phyloP scores from a whole-genome alignment of 2,329 filamentous ascomycete species.

The Cadophora sp. region DNA sequence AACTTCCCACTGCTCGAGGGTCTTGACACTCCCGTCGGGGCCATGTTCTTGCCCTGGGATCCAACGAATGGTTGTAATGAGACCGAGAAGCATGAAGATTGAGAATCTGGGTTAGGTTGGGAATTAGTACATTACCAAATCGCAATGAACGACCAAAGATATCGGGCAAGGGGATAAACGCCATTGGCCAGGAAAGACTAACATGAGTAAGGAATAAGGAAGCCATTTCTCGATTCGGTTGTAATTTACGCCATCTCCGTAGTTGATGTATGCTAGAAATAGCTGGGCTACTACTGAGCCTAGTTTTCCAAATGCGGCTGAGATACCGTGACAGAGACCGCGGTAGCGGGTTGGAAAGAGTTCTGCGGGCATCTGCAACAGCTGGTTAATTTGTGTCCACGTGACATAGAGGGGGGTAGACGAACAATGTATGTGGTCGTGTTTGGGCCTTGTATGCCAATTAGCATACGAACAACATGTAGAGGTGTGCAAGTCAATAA shows the following conservation, averaged over 20 bases:
- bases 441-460: conserved; percentile 17
- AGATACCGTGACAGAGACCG: conserved; percentile 27
- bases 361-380: conserved; percentile 23
- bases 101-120: conserved; percentile 27
- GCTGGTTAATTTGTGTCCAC: neutral
- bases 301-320: conserved; percentile 25
- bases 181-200: too few relatives aligned
- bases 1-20: conserved; percentile 35
- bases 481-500: too few relatives aligned
- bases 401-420: neutral
- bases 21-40: conserved; percentile 29
- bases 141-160: too few relatives aligned
- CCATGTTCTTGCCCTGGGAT: conserved; percentile 32
- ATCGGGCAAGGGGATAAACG: too few relatives aligned
- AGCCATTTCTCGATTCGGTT: conserved; percentile 31
- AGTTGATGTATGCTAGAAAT: conserved; percentile 33
- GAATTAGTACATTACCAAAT: too few relatives aligned
- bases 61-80: conserved; percentile 31
- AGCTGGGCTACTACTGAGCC: conserved; percentile 27
- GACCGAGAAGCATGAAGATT: conserved; percentile 36
- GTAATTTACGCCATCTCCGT: conserved; percentile 30
- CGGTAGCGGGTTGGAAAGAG: conserved; percentile 28
- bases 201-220: conserved; percentile 37
- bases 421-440: conserved; percentile 23
- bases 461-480: neutral